Conservation (phyloP, 345 rosid genomes). For the Corchorus capsularis region DNA sequence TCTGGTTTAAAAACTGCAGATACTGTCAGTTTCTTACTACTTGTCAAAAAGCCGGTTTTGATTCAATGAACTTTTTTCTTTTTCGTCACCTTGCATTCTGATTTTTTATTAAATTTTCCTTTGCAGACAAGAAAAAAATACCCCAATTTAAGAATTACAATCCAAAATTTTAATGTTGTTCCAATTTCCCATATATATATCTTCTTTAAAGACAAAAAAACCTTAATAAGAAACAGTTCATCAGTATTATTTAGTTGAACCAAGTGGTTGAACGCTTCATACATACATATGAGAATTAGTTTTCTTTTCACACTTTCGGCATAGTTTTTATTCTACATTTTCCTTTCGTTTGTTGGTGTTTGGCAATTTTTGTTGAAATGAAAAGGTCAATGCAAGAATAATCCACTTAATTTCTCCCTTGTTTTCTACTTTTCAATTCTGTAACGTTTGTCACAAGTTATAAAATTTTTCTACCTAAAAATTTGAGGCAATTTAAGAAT, state of each 20-base stretch:
- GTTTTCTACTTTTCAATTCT: neutral
- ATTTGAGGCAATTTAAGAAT: neutral
- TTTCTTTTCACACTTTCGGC: neutral
- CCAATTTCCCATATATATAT: neutral
- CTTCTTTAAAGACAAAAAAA: neutral
- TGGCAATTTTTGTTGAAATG: slow-evolving; percentile 14
- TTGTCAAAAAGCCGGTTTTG: neutral
- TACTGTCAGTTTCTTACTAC: neutral
- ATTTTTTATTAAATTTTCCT: neutral
- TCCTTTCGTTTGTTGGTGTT: neutral
- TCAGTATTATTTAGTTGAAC: neutral
- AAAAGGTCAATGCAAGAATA: neutral
- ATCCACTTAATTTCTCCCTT: neutral
- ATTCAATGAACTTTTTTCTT: neutral
- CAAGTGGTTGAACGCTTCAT: neutral
- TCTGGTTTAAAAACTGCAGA: neutral
- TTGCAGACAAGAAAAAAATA: neutral
- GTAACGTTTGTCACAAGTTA: neutral
- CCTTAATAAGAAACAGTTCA: neutral
- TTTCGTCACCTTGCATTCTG: neutral
- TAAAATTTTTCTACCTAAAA: slow-evolving; percentile 11
- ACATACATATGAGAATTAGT: neutral
- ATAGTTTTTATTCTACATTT: neutral
- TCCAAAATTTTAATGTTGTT: neutral
- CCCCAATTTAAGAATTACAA: neutral